Evolutionary conservation across 1,284 basidiomycete genomes (phyloP), one percentile per base, ranked within the genome.

Genomic region (Cutaneotrichosporon spelunceum): DNA sequence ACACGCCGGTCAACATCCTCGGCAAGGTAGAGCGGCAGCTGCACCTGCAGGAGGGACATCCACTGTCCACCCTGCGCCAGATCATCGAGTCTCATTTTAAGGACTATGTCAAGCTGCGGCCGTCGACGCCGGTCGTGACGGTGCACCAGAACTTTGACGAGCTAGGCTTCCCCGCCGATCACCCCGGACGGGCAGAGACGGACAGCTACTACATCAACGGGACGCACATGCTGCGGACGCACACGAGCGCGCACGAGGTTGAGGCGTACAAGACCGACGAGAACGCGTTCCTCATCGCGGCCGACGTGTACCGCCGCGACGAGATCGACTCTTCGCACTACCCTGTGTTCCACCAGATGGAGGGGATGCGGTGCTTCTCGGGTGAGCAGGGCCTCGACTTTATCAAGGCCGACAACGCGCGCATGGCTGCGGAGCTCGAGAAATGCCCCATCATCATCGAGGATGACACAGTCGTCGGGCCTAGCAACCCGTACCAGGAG

Each of bases 281-380:
- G 68, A 85, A 89, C 39, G 83, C 84, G 57, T 99, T 94, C 91
- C 82, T 99, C 34, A 83, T 99, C 54, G 91, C 93, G 1, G 94
- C 96, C n/a, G 96, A 99, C 81, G 96, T 99, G 52, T 99, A 98
- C 80, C 83, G 96, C 48, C 86, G 96, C 67, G 96, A 99, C 84
- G 96, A 99, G 80, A 99, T 99, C 68, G 96, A 99, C 80, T 85
- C 86, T 23, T 91, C 89, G 11, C 96, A 99, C 78, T 98, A 98
- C 78, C 96, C 96, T 21, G 90, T 97, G 49, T 99, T 99, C 78
- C 96, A 99, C 80, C 96, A 99, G 80, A 93, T 97, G 82, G 96
- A 99, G 78, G 96, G 95, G 33, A 93, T 94, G 23, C 83, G 87
- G 48, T 86, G 97, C 55, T 93, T 58, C 82, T 42, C 39, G 3